These are phyloP conservation scores for Hygrophoropsis aurantiaca DNA, from an alignment of 768 basidiomycete species.

Conservation along the genomic window DNA sequence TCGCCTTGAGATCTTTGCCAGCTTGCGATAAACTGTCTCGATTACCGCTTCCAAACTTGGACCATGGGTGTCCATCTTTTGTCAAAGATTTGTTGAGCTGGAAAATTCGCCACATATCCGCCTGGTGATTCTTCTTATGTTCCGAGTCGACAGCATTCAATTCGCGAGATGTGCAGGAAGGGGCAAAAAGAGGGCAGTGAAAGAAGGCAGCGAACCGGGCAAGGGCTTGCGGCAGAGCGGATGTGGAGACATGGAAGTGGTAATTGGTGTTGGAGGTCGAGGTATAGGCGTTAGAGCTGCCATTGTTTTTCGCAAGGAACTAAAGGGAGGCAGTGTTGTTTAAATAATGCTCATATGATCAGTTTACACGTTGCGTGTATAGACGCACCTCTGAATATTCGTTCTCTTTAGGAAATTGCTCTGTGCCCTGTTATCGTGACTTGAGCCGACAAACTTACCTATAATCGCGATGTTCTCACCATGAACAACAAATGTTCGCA, in stretches of 20 bases:
- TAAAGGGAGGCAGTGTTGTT: slow-evolving; percentile 20
- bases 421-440: slow-evolving; percentile 57
- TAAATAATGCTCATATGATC: too few species aligned
- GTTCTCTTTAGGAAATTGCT: slow-evolving; percentile 86
- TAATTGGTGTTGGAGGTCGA: slow-evolving; percentile 91
- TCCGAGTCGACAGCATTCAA: slow-evolving; percentile 96
- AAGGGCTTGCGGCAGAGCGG: slow-evolving; percentile 66
- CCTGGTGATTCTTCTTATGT: slow-evolving; percentile 93
- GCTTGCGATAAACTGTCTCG: slow-evolving; percentile 67
- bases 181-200: slow-evolving; percentile 85
- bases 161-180: slow-evolving; percentile 85
- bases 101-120: slow-evolving; percentile 91
- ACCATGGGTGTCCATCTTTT: slow-evolving; percentile 78
- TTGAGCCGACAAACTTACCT: not conserved
- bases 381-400: slow-evolving; percentile 80
- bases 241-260: slow-evolving; percentile 68
- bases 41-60: slow-evolving; percentile 91
- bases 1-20: slow-evolving; percentile 55
- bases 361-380: too few species aligned
- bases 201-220: slow-evolving; percentile 86
- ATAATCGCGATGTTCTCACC: slow-evolving; percentile 45
- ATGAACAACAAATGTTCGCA: slow-evolving; percentile 97
- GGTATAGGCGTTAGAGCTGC: slow-evolving; percentile 91
- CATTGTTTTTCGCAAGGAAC: slow-evolving; percentile 82
- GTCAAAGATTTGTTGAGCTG: slow-evolving; percentile 90